phyloP scores from a whole-genome alignment of 768 basidiomycete genomes.

The Russula lepida region DNA sequence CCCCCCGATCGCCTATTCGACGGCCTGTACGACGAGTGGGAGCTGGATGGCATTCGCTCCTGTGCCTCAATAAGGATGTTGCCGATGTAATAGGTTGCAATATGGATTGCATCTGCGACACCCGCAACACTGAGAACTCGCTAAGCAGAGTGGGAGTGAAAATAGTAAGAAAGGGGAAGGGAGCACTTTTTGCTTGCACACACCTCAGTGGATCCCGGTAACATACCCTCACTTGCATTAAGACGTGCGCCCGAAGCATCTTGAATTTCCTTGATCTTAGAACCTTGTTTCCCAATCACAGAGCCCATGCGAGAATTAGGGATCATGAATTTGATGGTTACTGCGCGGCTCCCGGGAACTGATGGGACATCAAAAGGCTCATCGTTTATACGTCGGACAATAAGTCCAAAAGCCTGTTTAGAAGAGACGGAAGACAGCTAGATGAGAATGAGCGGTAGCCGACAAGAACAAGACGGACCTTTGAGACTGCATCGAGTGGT shows the following conservation, averaged over 20 bases:
- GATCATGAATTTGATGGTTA: slow-evolving; percentile 99
- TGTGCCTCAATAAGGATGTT: slow-evolving; percentile 94
- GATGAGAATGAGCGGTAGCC: slow-evolving; percentile 1
- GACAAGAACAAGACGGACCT: slow-evolving; percentile 46
- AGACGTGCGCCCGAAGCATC: slow-evolving; percentile 94
- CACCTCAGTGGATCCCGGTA: slow-evolving; percentile 99
- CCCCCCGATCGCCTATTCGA: slow-evolving; percentile 42
- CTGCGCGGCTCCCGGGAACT: slow-evolving; percentile 94
- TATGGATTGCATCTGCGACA: slow-evolving; percentile 98
- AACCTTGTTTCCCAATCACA: slow-evolving; percentile 94
- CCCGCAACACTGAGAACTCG: slow-evolving; percentile 96
- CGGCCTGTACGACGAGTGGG: slow-evolving; percentile 61
- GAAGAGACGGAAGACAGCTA: background rate
- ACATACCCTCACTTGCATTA: slow-evolving; percentile 97
- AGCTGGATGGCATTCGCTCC: slow-evolving; percentile 67
- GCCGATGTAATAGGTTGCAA: slow-evolving; percentile 98
- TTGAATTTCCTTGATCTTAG: slow-evolving; percentile 99
- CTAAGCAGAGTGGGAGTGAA: slow-evolving; percentile 34
- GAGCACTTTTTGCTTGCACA: slow-evolving; percentile 24
- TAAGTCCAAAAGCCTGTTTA: slow-evolving; percentile 91
- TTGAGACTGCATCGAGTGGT: slow-evolving; percentile 95
- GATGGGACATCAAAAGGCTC: slow-evolving; percentile 98
- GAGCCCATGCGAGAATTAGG: slow-evolving; percentile 99
- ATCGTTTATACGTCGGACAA: slow-evolving; percentile 97
- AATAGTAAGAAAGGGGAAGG: slow-evolving; percentile 1